phyloP scores from a whole-genome alignment of 306 rosid species.

The Dalbergia oliveri region DNA sequence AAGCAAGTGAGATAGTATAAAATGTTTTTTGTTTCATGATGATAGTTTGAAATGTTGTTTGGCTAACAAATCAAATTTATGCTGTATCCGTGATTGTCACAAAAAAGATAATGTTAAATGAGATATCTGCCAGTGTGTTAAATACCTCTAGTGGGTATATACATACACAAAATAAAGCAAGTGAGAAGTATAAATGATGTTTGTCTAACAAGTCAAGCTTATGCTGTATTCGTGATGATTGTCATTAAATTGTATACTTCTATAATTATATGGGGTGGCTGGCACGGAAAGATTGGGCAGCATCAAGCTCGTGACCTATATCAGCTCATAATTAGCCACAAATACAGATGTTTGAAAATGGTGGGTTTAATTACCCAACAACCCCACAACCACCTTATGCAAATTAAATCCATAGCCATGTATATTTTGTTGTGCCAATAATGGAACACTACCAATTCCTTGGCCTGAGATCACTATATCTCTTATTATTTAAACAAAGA shows the following conservation, averaged over 20 bases:
- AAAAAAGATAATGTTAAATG: no score
- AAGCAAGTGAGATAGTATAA: no score
- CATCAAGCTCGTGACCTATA: neutral
- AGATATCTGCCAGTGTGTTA: no score
- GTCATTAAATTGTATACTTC: neutral
- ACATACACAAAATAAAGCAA: no score
- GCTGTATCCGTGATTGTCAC: neutral
- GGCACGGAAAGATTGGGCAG: neutral
- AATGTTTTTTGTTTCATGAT: no score
- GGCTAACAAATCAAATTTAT: no score
- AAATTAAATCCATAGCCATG: neutral
- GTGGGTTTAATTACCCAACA: conserved; percentile 1
- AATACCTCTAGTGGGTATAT: no score
- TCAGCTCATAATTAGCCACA: conserved; percentile 32
- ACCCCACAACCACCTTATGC: conserved; percentile 11
- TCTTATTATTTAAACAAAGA: neutral
- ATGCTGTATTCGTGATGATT: neutral
- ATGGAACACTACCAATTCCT: neutral
- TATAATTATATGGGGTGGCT: neutral
- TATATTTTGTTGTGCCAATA: neutral
- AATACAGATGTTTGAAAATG: conserved; percentile 26
- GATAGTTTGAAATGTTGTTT: no score
- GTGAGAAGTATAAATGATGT: no score
- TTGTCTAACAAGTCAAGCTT: neutral
- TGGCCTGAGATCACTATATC: neutral